Evolutionary conservation across 257 asterid genomes (phyloP).

Genomic region (Fraxinus americana): DNA sequence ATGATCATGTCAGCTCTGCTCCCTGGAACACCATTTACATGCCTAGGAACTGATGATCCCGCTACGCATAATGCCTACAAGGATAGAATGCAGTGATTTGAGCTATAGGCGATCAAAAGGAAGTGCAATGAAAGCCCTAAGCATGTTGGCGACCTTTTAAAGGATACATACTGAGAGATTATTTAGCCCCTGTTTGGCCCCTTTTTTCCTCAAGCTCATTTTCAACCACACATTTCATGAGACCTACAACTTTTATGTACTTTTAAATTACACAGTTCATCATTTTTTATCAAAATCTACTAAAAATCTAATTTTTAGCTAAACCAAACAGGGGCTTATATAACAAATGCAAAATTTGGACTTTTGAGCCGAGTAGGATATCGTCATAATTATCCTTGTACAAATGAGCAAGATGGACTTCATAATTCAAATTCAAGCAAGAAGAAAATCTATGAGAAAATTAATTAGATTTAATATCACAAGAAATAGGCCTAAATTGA

Average conservation of each 20-base stretch:
- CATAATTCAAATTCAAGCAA: neutral
- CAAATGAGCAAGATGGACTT: neutral
- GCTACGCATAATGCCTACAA: slow-evolving; percentile 79
- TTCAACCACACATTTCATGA: no score
- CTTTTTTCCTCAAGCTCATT: no score
- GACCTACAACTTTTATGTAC: no score
- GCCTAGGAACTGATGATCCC: slow-evolving; percentile 60
- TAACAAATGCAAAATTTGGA: neutral
- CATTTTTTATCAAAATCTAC: no score
- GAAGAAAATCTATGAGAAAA: neutral
- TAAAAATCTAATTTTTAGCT: no score
- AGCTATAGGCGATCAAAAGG: neutral
- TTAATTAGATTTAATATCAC: neutral
- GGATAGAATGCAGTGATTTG: slow-evolving; percentile 8
- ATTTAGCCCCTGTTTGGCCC: no score
- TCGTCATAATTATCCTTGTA: neutral
- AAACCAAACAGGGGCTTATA: neutral
- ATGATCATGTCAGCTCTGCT: slow-evolving; percentile 93
- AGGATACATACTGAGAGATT: neutral
- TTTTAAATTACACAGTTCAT: no score
- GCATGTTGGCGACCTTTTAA: neutral
- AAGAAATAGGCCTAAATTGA: slow-evolving; percentile 1
- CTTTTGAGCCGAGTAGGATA: neutral
- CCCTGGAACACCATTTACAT: slow-evolving; percentile 79
- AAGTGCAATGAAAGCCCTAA: slow-evolving; percentile 1